Percentiles rank a stretch among this genome's conserved stretches.
Conservation (phyloP, 73 alveolate genomes). For the Paramecium sexaurelia region DNA sequence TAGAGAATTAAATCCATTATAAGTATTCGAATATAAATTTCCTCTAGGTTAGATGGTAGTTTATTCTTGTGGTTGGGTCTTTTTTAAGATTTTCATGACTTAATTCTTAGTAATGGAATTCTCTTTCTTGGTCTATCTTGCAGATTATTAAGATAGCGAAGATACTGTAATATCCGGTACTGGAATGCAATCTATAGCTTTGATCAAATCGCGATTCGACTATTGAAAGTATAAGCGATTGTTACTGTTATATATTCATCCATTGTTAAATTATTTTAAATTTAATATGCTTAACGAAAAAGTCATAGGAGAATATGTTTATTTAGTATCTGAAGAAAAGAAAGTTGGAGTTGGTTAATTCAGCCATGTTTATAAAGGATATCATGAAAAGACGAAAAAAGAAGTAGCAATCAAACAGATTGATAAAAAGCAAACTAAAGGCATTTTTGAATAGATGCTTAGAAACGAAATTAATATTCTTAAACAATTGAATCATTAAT, state of each 20-base stretch:
- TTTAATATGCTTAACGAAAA: conserved; percentile 52
- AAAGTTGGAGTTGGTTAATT: conserved; percentile 37
- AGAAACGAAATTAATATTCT: not conserved
- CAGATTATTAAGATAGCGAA: conserved; percentile 31
- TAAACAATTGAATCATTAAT: not conserved
- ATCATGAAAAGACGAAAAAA: not conserved
- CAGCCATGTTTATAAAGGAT: not conserved
- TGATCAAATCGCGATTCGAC: not conserved
- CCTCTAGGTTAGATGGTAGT: not conserved
- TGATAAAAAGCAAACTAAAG: not conserved
- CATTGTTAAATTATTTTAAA: conserved; percentile 19
- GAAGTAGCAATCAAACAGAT: not conserved
- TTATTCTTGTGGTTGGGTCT: not conserved
- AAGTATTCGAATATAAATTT: not conserved
- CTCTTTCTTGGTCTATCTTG: not conserved
- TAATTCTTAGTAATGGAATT: not conserved
- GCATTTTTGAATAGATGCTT: not conserved
- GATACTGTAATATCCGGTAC: conserved; percentile 30
- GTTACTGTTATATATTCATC: conserved; percentile 39
- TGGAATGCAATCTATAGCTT: conserved; percentile 36
- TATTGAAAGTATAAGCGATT: not conserved
- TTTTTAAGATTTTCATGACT: not conserved
- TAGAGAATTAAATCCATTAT: not conserved
- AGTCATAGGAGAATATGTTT: conserved; percentile 39
- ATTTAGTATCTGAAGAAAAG: not conserved